Evolutionary conservation across 306 rosid genomes (phyloP), one percentile per base, ranked within the genome.

Genomic region (Adenanthera pavonina): DNA sequence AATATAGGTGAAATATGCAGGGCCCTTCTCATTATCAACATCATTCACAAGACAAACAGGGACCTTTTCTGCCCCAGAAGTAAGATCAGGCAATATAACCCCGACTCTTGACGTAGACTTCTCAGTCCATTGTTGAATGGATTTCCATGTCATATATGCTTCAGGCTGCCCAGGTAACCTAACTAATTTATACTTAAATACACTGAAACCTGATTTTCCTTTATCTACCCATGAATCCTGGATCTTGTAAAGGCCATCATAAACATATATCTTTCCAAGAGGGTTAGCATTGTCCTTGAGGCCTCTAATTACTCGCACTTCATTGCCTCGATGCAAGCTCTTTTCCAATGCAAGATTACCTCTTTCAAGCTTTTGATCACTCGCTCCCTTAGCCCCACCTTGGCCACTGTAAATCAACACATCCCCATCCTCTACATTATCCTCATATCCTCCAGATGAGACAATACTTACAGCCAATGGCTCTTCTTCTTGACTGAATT

Each of bases 361-460:
- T 87, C 97, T 92, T 91, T 94, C 98, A 52, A 94, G 98, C 88
- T 94, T 94, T 81, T 94, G 98, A 84, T 95, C 99, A 60, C 84
- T 88, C 49, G 73, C 88, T 87, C 90, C 97, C 78, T 87, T 89
- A 56, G 68, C 86, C 74, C 97, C 99, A 78, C 98, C 98, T 86
- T 95, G 99, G 70, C 99, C 99, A 61, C 94, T 93, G 83, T 95
- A 95, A 78, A 95, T 85, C 77, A 95, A 79, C 74, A 90, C 90
- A 83, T 92, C 94, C 17, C 92, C 88, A 77, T 91, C 97, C 61
- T 92, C 95, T 3, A 78, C 84, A 75, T 87, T 72, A 84, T 94
- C 98, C 74, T 91, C 98, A 78, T 94, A 92, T 36, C 97, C 98
- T 72, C 98, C 97, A 15, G 98, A 92, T 3, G 98, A 91, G 60